Base-by-base conservation (phyloP, 176 grass and related monocot genomes). In the Urochloa ruziziensis region DNA sequence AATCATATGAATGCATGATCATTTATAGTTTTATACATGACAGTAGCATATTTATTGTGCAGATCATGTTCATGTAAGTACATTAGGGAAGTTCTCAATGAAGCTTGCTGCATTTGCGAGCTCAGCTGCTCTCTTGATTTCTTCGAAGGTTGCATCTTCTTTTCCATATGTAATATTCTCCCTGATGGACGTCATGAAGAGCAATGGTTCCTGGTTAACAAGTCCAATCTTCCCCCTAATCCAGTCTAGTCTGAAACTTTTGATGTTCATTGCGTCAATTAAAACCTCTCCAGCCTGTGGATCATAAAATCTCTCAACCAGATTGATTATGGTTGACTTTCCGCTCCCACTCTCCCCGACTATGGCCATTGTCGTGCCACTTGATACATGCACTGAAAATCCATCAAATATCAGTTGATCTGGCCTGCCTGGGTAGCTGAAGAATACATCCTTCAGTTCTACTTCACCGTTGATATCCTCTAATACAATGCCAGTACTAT, bases 281-380 rank as follows among this genome's bases (percentile, higher is more conserved):
- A 91, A 73, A 83, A 96, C 80, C 64, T 92, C 90, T 28, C 93
- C 90, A 70, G 86, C 79, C 72, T 91, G 85, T 46, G 93, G 90
- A 83, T 96, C 90, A 49, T 96, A 96, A 68, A 96, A 96, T 82
- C 90, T 84, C 88, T 97, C 86, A 30, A 93, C 78, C 53, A 97
- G 80, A 86, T 62, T 93, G 47, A 97, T 93, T n/a, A 93, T 78
- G 2, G 91, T 97, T 79, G 94, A 91, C 51, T 93, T 97, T 4
- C 94, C 94, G 76, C 94, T 93, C 61, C 94, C 94, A 77, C 94
- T 97, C 19, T 97, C 91, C 90, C 94, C 94, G 40, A 93, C 94
- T 43, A 97, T 87, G 59, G 94, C 91, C 86, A 97, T 89, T 48
- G 86, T 93, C 19, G 70, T 91, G 74, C 94, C 89, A 79, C 73